Evolutionary conservation across 1,284 basidiomycete species (phyloP).

Genomic region (Sporisorium reilianum): DNA sequence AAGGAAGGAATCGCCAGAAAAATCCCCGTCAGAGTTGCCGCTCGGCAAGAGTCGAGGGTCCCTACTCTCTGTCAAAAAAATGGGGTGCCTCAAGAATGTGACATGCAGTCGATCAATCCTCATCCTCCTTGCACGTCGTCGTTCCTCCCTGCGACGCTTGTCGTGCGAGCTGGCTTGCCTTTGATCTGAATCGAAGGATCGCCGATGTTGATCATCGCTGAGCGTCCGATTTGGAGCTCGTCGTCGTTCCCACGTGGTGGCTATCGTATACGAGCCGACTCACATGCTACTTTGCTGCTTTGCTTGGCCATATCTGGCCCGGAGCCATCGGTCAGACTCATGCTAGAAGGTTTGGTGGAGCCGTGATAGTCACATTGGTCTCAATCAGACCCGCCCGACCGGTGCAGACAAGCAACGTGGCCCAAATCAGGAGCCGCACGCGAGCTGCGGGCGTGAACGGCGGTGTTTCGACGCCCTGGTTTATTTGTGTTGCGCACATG

Average conservation of each 20-base stretch:
- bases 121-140: neutral
- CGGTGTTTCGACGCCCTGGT: neutral
- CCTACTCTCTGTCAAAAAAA: neutral
- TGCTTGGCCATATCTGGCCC: neutral
- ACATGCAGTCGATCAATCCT: neutral
- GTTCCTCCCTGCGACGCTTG: neutral
- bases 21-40: neutral
- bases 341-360: no score
- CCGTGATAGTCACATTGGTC: no score
- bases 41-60: slow-evolving; percentile 5
- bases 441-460: neutral
- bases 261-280: neutral
- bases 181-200: neutral
- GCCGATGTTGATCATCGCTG: neutral
- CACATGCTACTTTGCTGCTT: neutral
- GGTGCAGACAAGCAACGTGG: no score
- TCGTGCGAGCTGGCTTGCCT: neutral
- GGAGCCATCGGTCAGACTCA: neutral
- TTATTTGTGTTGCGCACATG: neutral
- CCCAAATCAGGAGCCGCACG: no score
- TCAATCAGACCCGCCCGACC: no score
- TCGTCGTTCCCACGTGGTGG: neutral
- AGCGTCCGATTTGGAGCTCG: neutral
- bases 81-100: neutral
- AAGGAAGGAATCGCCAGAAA: slow-evolving; percentile 4